Evolutionary conservation across 139 green algal genomes (phyloP).

Genomic region (Haematococcus lacustris): DNA sequence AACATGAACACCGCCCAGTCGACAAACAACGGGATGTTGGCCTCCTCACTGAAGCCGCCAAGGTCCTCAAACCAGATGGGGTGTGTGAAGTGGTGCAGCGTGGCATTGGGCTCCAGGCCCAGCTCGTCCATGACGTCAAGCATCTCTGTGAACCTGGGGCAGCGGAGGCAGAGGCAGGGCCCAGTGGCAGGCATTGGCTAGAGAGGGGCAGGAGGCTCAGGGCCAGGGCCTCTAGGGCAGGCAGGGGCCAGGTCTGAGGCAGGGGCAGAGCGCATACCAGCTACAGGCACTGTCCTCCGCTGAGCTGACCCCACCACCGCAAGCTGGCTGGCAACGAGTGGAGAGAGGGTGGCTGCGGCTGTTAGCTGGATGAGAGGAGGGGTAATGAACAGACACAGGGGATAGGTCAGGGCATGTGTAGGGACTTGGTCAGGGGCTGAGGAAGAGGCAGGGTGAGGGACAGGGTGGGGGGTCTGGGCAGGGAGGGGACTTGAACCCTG

Average conservation of each 20-base stretch:
- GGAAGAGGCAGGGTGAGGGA: no score
- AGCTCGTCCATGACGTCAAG: slow-evolving; percentile 38
- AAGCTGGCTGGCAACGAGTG: no score
- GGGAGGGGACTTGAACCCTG: background rate
- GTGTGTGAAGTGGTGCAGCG: slow-evolving; percentile 81
- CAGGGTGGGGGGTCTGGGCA: background rate
- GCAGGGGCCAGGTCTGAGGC: no score
- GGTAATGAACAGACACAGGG: background rate
- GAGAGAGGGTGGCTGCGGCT: no score
- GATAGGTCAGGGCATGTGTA: background rate
- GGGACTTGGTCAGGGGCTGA: background rate
- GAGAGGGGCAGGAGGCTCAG: no score
- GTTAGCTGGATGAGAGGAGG: background rate
- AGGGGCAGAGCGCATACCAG: no score
- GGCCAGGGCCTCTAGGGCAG: no score
- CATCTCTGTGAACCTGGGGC: slow-evolving; percentile 47
- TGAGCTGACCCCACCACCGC: no score
- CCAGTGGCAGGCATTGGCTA: no score
- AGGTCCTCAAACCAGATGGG: slow-evolving; percentile 75
- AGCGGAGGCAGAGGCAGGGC: background rate
- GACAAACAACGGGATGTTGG: slow-evolving; percentile 72
- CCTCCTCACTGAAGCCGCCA: slow-evolving; percentile 62
- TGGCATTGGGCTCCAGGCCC: slow-evolving; percentile 64
- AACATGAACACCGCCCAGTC: slow-evolving; percentile 52
- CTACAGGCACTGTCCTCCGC: background rate